Evolutionary conservation across 352 stramenopile species (phyloP).

Genomic region (Globisporangium canariense): DNA sequence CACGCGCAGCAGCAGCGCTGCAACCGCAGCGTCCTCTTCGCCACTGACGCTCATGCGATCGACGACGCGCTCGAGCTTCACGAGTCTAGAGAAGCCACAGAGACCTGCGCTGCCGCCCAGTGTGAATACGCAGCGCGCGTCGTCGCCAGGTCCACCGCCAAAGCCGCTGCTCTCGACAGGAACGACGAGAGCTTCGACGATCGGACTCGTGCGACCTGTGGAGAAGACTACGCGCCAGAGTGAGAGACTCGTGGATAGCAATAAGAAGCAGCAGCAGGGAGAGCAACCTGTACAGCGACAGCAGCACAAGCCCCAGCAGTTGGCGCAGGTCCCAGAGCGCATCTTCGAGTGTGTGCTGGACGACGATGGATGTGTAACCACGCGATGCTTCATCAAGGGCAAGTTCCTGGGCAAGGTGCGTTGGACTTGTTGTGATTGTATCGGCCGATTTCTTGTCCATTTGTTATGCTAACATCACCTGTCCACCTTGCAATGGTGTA

Average conservation of each 20-base stretch:
- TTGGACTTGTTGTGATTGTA: not conserved
- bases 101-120: conserved; percentile 7
- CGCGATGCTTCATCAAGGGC: conserved; percentile 87
- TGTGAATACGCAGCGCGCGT: conserved; percentile 13
- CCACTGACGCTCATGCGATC: not conserved
- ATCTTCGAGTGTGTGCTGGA: conserved; percentile 70
- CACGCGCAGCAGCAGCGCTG: not conserved
- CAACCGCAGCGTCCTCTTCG: not conserved
- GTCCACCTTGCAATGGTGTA: not conserved
- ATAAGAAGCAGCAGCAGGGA: conserved; percentile 11
- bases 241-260: not conserved
- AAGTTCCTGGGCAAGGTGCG: conserved; percentile 92
- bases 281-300: not conserved
- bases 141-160: not conserved
- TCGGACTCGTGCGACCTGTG: conserved; percentile 13
- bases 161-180: conserved; percentile 3
- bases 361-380: conserved; percentile 48
- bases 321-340: conserved; percentile 39
- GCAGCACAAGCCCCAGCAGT: conserved; percentile 5
- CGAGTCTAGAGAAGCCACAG: conserved; percentile 2
- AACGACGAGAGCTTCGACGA: conserved; percentile 2
- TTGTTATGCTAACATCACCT: not conserved
- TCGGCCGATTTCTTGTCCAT: not conserved
- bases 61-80: conserved; percentile 4
- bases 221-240: conserved; percentile 10